phyloP scores from a whole-genome alignment of 805 yeast species.

The Kodamaea fukazawae region DNA sequence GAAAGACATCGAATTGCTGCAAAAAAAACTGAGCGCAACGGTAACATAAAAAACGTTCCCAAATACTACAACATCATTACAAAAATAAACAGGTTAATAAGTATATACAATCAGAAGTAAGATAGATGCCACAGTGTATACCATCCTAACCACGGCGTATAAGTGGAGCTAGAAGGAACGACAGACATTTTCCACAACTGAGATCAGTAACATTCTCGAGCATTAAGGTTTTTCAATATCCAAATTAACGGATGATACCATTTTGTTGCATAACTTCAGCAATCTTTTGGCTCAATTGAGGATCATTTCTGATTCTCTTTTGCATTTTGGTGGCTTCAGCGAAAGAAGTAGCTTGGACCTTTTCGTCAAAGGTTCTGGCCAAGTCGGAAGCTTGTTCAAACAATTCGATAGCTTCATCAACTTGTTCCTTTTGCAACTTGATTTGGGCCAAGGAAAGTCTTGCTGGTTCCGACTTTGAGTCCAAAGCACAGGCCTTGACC shows the following conservation, averaged over 20 bases:
- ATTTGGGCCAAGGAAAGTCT: conserved; percentile 89
- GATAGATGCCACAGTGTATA: too few relatives aligned
- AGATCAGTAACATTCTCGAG: neutral
- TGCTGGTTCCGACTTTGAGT: conserved; percentile 88
- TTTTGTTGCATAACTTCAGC: conserved; percentile 51
- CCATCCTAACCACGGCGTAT: too few relatives aligned
- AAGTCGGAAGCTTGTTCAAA: conserved; percentile 81
- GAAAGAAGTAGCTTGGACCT: conserved; percentile 84
- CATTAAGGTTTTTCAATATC: neutral
- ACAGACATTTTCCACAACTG: too few relatives aligned
- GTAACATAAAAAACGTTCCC: too few relatives aligned
- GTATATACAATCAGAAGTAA: conserved; percentile 7
- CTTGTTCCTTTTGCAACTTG: conserved; percentile 76
- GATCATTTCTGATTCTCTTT: conserved; percentile 69
- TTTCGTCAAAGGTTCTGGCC: conserved; percentile 82
- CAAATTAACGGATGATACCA: conserved; percentile 11
- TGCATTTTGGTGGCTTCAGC: conserved; percentile 94
- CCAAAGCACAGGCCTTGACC: conserved; percentile 73
- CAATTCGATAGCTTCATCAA: conserved; percentile 74
- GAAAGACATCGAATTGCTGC: conserved; percentile 1
- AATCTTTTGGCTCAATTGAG: conserved; percentile 59
- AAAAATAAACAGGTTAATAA: conserved; percentile 1
- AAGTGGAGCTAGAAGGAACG: too few relatives aligned
- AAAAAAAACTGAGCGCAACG: conserved; percentile 1
- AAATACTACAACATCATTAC: too few relatives aligned